Evolutionary conservation across 1,284 basidiomycete genomes (phyloP).

Genomic region (Rhodotorula sp.): DNA sequence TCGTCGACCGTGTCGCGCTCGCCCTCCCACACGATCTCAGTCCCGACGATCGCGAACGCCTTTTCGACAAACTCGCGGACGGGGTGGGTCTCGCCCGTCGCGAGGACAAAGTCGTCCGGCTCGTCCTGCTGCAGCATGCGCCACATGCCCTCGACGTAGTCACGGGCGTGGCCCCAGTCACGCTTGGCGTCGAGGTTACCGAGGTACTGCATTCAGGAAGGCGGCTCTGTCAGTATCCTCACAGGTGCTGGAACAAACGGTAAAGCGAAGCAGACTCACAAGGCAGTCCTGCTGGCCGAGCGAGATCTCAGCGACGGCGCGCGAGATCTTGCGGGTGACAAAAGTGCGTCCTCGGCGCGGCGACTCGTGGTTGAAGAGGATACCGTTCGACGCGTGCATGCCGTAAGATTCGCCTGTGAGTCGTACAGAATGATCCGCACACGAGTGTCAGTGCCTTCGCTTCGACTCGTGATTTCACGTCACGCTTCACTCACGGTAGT

Average conservation of each 20-base stretch:
- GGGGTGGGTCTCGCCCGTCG: slow-evolving; percentile 85
- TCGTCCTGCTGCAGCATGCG: slow-evolving; percentile 78
- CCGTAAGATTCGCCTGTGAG: slow-evolving; percentile 67
- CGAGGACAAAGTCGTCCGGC: slow-evolving; percentile 84
- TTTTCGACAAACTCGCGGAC: slow-evolving; percentile 87
- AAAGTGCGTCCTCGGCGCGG: slow-evolving; percentile 86
- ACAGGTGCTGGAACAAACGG: no score
- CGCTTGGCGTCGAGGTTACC: slow-evolving; percentile 86
- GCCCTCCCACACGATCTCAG: slow-evolving; percentile 69
- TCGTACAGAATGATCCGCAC: no score
- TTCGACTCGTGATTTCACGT: no score
- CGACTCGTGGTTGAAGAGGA: slow-evolving; percentile 80
- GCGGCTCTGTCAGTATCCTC: not conserved
- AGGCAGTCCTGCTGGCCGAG: slow-evolving; percentile 79
- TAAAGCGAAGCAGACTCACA: slow-evolving; percentile 10
- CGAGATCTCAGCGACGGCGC: slow-evolving; percentile 83
- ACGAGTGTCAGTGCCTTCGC: no score
- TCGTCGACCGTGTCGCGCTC: slow-evolving; percentile 62
- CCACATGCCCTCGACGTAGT: slow-evolving; percentile 72
- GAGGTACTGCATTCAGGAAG: slow-evolving; percentile 57
- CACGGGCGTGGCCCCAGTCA: slow-evolving; percentile 80
- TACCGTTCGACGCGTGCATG: slow-evolving; percentile 72
- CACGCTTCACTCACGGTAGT: slow-evolving; percentile 60
- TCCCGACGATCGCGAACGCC: slow-evolving; percentile 67
- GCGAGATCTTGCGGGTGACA: slow-evolving; percentile 86